Percentiles rank a stretch among this genome's conserved stretches.
These are phyloP conservation scores for Dillenia turbinata DNA, from an alignment of 164 flowering plant genomes.

Conservation along the genomic window DNA sequence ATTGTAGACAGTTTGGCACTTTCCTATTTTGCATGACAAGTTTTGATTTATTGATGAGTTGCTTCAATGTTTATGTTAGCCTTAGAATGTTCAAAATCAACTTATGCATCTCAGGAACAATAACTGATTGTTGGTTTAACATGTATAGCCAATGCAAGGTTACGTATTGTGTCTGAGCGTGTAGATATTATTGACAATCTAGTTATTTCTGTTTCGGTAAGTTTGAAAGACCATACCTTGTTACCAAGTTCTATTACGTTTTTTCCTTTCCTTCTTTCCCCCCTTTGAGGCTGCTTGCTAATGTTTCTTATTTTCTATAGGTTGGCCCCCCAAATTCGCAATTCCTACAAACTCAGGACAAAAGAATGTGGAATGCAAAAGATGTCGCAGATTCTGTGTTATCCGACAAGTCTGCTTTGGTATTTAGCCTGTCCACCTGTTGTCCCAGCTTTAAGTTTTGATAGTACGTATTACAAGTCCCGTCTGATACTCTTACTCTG, in stretches of 20 bases:
- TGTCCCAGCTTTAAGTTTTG: background rate
- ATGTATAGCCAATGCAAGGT: conserved; percentile 85
- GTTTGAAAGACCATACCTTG: conserved; percentile 6
- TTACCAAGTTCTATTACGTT: background rate
- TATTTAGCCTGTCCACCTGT: conserved; percentile 8
- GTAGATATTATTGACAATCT: conserved; percentile 87
- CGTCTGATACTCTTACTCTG: too few species aligned
- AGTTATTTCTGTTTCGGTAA: conserved; percentile 88
- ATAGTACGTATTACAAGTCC: too few species aligned
- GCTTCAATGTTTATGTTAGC: too few species aligned
- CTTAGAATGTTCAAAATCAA: too few species aligned
- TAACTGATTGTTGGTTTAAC: background rate
- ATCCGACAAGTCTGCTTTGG: conserved; percentile 73
- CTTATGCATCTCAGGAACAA: too few species aligned
- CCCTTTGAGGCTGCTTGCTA: conserved; percentile 16
- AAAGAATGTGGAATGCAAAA: conserved; percentile 77
- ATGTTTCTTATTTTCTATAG: conserved; percentile 42
- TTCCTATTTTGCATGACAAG: too few species aligned
- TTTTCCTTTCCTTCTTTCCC: conserved; percentile 7
- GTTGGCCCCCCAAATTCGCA: conserved; percentile 85
- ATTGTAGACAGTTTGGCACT: background rate
- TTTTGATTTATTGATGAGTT: too few species aligned
- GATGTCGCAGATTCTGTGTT: conserved; percentile 95
- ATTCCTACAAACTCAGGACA: conserved; percentile 70
- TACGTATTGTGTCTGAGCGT: conserved; percentile 96